Evolutionary conservation across 2,329 filamentous ascomycete genomes (phyloP), one percentile per base, ranked within the genome.

Genomic region (Claviceps sp.): DNA sequence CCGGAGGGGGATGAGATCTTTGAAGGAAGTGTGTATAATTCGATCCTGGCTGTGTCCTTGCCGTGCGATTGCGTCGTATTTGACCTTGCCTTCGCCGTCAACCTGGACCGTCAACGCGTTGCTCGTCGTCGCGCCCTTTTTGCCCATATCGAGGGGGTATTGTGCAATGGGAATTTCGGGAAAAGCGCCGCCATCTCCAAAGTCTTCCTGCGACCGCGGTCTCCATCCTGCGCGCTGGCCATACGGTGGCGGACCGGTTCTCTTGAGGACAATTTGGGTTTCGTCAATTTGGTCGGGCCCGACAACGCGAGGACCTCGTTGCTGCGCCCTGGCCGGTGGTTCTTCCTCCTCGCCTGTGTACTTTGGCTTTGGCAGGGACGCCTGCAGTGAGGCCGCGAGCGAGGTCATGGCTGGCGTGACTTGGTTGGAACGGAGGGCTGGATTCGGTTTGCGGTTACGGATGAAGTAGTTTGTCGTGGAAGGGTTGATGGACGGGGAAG

Each of bases 21-120:
- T 96, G 73, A 98, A 98, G 8, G 87, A 95, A 20, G 93, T 84
- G 67, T 98, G 93, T 11, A 98, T 84, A 57, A 96, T 86, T 48
- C 90, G 79, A 55, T 81, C 82, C 20, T 89, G 88, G 64, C 77
- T 77, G 66, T 98, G 93, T 14, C 93, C 93, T 63, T 91, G 86
- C 61, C 85, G 79, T 50, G 91, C 91, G 63, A 98, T 95, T 51
- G 90, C 89, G 66, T 95, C 89, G 72, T 96, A 98, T 69, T 95
- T 94, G 56, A 96, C 86, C 65, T 94, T 95, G 45, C 93, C 93
- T 58, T 95, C 85, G 0, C 77, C 81, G 64, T 97, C 89, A 38
- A 97, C 89, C 65, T 95, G 87, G 37, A 97, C 77, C n/a, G 89
- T 85, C 47, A 98, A 77, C 52, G 93, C 90, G 70, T 95, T 97